Base-by-base conservation (phyloP, 129 eudicot species). In the Tanacetum coccineum region DNA sequence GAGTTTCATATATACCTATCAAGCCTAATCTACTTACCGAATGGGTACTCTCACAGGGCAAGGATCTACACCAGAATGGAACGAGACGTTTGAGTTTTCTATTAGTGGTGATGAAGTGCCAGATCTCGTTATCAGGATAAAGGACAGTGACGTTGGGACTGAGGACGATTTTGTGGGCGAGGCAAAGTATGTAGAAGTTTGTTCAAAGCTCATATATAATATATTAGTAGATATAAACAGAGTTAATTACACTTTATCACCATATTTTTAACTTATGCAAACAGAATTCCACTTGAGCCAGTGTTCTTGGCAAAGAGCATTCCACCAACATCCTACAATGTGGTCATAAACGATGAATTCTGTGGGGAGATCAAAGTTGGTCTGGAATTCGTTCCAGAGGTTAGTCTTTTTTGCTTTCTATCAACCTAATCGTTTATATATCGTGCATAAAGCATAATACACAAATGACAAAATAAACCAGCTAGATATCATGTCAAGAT, bases 41-140 rank as follows among this genome's bases (percentile, higher is more conserved):
- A 75, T 25, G 52, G 15, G 66, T 59, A 3, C n/a, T n/a, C n/a
- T 51, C 51, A 59, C 80, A 89, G 94, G 96, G 72, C 79, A 76
- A 81, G 96, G 96, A 81, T 67, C 81, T 26, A 67, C 81, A 51
- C 90, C 96, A 0, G 90, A 89, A 79, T 89, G 96, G 96, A 89
- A 89, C 9, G 96, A 89, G 75, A 86, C 76, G 1, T 89, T 85
- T 64, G 58, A 73, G 42, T 89, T 89, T 61, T 69, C 73, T 10
- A 64, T 89, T 28, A 73, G 82, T 0, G 80, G 69, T 7, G 81
- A 60, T n/a, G 82, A 64, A 39, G 86, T 72, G 66, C 50, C 79
- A 2, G 90, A 89, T 66, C 75, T 89, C 59, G 50, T 71, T 40
- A 65, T 86, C 73, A 83, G 59, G 72, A 85, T 89, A 42, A 62